Conservation (phyloP, 768 basidiomycete species). For the Crucibulum laeve region DNA sequence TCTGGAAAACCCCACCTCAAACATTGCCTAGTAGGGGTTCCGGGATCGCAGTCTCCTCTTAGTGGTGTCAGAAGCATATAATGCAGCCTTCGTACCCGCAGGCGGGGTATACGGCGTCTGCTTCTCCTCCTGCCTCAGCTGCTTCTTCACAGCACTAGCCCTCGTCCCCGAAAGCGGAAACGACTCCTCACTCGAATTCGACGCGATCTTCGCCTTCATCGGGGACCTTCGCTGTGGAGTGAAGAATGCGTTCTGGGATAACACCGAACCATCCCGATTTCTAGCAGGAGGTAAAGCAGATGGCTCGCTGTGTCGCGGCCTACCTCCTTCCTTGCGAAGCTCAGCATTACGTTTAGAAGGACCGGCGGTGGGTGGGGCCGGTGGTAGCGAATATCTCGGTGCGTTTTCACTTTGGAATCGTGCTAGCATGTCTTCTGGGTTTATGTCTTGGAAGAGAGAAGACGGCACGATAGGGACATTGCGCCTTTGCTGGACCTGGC, state of each 20-base stretch:
- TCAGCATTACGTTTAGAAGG: not conserved
- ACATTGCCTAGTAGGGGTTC: no score
- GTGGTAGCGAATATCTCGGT: not conserved
- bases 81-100: slow-evolving; percentile 28
- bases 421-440: not conserved
- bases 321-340: not conserved
- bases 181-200: slow-evolving; percentile 20
- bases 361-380: not conserved
- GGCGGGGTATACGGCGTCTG: slow-evolving; percentile 31
- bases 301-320: slow-evolving; percentile 1
- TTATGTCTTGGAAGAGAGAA: not conserved
- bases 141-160: slow-evolving; percentile 31
- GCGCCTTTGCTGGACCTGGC: not conserved
- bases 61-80: slow-evolving; percentile 7
- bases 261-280: not conserved
- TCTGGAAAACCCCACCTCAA: no score
- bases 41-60: no score
- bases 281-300: not conserved
- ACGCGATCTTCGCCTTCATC: slow-evolving; percentile 5
- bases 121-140: slow-evolving; percentile 24
- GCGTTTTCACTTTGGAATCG: not conserved
- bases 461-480: no score
- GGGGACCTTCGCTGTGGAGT: not conserved
- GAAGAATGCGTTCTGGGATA: not conserved
- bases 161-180: slow-evolving; percentile 33